Base-by-base conservation (phyloP, 495 filamentous ascomycete genomes). In the Parathielavia hyrcaniae region DNA sequence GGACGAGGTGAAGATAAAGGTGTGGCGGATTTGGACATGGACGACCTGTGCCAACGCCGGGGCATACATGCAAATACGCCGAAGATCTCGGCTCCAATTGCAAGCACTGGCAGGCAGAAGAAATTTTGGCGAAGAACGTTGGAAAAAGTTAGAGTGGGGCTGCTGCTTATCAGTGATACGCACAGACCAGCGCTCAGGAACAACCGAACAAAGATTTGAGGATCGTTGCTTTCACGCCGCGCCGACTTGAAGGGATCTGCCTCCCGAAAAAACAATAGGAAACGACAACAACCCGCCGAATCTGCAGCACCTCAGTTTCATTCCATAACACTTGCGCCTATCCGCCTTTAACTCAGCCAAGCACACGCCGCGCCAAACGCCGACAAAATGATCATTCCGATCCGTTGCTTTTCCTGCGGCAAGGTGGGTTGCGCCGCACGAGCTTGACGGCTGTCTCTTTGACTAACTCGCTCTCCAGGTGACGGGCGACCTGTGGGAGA, bases 321-420 rank as follows among this genome's bases (percentile, higher is more conserved):
- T 44, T 51, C 23, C 47, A 30, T 39, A 58, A 36, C 23, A 35
- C 45, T 53, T 6, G 39, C 20, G 26, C 9, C 40, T 30, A 7
- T 19, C 32, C 53, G 12, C 22, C 44, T 38, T 14, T 11, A 11
- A 2, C 35, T 2, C 26, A 38, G 1, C 43, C 4, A 26, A 26
- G 7, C 11, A 46, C 0, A 14, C 11, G 23, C 20, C 11, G 23
- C n/a, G 12, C 54, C 44, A 11, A 51, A 19, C 39, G 14, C 26
- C 46, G 53, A 46, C 75, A 83, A 72, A 49, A 98, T 98, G 93
- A 98, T 98, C 72, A 97, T 98, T 65, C 93, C 93, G 1, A 86
- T 98, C 61, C 88, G 93, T 60, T 98, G 93, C 76, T 98, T 98
- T 77, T 97, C 93, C 51, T 98, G 93, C 70, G 93, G 93, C 68